These are phyloP conservation scores for Aphelidium insulamus DNA, from an alignment of 371 early-diverging fungal genomes.

Conservation along the genomic window DNA sequence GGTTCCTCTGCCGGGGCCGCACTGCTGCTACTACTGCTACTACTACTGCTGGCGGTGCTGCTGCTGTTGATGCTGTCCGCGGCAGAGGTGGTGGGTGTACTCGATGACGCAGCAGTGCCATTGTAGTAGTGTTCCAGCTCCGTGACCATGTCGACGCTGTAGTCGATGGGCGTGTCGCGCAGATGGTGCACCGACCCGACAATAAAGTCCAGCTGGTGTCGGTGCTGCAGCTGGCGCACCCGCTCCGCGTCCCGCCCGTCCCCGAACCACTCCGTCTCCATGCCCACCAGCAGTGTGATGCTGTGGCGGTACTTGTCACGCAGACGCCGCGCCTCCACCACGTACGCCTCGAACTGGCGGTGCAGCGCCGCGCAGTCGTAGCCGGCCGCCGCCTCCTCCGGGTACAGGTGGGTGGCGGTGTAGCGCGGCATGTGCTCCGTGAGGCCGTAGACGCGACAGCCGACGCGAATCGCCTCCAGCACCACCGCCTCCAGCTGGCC, in stretches of 20 bases:
- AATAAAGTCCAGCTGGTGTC: slow-evolving; percentile 36
- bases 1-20: slow-evolving; percentile 14
- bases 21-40: too few species aligned
- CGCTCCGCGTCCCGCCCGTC: too few species aligned
- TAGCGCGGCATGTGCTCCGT: slow-evolving; percentile 67
- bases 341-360: slow-evolving; percentile 26
- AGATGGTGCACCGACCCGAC: slow-evolving; percentile 92
- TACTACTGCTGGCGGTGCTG: slow-evolving; percentile 6
- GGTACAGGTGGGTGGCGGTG: slow-evolving; percentile 39
- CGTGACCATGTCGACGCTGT: slow-evolving; percentile 17
- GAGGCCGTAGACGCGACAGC: slow-evolving; percentile 39
- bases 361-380: slow-evolving; percentile 30
- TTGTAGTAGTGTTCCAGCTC: slow-evolving; percentile 21
- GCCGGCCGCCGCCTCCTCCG: slow-evolving; percentile 48
- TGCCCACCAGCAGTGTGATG: slow-evolving; percentile 54
- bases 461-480: slow-evolving; percentile 32
- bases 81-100: slow-evolving; percentile 4
- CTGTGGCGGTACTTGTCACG: slow-evolving; percentile 26
- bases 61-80: slow-evolving; percentile 3
- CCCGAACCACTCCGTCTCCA: slow-evolving; percentile 51
- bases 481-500: slow-evolving; percentile 52
- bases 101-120: slow-evolving; percentile 15
- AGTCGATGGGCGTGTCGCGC: slow-evolving; percentile 57
- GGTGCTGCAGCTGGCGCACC: slow-evolving; percentile 5
- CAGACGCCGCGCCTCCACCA: slow-evolving; percentile 43